These are phyloP conservation scores for Viridothelium virens DNA, from an alignment of 495 filamentous ascomycete species.

Conservation along the genomic window DNA sequence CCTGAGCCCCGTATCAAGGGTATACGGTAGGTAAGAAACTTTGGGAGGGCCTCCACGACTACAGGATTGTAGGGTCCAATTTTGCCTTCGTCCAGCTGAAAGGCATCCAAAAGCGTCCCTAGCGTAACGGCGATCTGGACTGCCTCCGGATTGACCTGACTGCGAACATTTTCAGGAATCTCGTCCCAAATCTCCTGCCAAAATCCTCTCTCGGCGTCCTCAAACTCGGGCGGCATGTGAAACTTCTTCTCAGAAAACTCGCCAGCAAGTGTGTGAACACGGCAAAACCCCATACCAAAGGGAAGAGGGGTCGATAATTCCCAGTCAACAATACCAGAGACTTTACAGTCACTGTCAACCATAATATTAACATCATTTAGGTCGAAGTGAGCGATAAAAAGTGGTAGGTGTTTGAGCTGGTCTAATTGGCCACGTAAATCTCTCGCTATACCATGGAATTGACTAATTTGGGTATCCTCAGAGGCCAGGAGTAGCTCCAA, in stretches of 20 bases:
- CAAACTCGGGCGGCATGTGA: conserved; percentile 32
- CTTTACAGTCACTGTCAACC: conserved; percentile 30
- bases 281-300: conserved; percentile 34
- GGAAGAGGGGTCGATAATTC: conserved; percentile 34
- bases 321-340: conserved; percentile 31
- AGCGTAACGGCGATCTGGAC: conserved; percentile 28
- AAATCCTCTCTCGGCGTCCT: conserved; percentile 29
- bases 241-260: conserved; percentile 31
- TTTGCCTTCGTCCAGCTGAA: conserved; percentile 26
- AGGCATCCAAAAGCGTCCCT: conserved; percentile 28
- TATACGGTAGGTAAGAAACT: conserved; percentile 30
- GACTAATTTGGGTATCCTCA: conserved; percentile 24
- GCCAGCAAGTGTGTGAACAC: conserved; percentile 24
- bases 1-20: conserved; percentile 21
- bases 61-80: conserved; percentile 17
- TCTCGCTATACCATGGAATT: conserved; percentile 23
- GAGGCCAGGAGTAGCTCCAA: conserved; percentile 29
- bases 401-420: conserved; percentile 28
- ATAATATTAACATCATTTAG: conserved; percentile 36
- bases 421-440: conserved; percentile 27
- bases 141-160: conserved; percentile 15
- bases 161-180: conserved; percentile 21
- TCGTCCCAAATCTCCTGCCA: conserved; percentile 25
- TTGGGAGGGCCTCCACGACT: conserved; percentile 19
- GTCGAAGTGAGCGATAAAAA: conserved; percentile 33